Evolutionary conservation across 768 basidiomycete genomes (phyloP), one percentile per base, ranked within the genome.

Genomic region (Amanita rubescens): DNA sequence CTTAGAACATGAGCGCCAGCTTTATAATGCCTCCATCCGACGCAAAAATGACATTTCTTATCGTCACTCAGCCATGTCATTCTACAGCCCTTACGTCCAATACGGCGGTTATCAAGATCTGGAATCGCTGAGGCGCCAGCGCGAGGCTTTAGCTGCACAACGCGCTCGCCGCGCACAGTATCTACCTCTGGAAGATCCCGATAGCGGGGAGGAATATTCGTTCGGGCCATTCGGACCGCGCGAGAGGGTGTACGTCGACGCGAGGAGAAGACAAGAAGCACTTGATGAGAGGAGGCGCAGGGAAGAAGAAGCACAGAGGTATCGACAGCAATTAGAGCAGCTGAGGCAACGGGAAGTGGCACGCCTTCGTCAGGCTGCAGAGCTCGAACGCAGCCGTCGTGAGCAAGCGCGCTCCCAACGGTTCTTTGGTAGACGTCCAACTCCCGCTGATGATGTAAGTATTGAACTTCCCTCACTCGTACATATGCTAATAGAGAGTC

Each of bases 111-210:
- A 64, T 20, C 58, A 57, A 25, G 51, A 58, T 12, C 38, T 45
- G 30, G 54, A 41, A 17, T 53, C 51, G 46, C 30, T 30, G 27
- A 37, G 47, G n/a, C 27, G 33, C 44, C 54, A 62, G 65, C 62
- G 57, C 10, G 63, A 63, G 17, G 65, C 65, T 33, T 55, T 69
- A 15, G 71, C 69, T 5, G 68, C 68, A 19, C 65, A 64, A 34
- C 71, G 69, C 19, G 62, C 65, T 1, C 68, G 69, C 17, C 65
- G 70, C 35, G 66, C 69, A 10, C 65, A 69, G 49, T 76, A 73
- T 53, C 67, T 76, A 25, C 75, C 75, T 5, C 67, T 71, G 14
- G 74, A 75, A 44, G 62, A 63, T 17, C 63, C 64, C 38, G 65
- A 67, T 41, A 60, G 61, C 47, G 68, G 69, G 11, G 64, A 71